Conservation (phyloP, 2,329 filamentous ascomycete species). For the Zelopaecilomyces penicillatus region DNA sequence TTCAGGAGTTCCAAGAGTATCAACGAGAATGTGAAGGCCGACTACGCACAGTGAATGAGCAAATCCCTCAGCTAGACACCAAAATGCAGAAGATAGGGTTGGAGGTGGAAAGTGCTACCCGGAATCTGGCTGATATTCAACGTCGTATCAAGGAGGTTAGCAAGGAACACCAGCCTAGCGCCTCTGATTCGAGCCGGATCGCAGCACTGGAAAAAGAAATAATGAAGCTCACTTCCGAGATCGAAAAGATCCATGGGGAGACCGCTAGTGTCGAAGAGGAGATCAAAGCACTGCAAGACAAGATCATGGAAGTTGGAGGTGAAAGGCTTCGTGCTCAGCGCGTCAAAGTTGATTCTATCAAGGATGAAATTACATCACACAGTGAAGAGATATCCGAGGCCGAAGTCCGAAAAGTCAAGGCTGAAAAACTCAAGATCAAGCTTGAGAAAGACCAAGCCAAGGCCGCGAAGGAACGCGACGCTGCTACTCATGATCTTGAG, state of each 20-base stretch:
- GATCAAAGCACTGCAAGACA: constrained; percentile 86
- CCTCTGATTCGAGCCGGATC: constrained; percentile 69
- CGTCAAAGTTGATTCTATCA: constrained; percentile 79
- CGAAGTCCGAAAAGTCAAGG: constrained; percentile 83
- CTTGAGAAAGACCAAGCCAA: constrained; percentile 75
- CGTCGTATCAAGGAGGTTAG: constrained; percentile 78
- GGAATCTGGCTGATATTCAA: constrained; percentile 75
- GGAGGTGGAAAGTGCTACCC: constrained; percentile 78
- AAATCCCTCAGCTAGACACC: constrained; percentile 79
- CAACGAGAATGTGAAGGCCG: constrained; percentile 70
- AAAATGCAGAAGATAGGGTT: constrained; percentile 84
- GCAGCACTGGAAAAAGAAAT: constrained; percentile 71
- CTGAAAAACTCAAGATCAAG: constrained; percentile 84
- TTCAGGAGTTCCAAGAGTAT: constrained; percentile 75
- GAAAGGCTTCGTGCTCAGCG: constrained; percentile 87
- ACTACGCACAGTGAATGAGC: constrained; percentile 62
- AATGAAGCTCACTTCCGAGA: constrained; percentile 63
- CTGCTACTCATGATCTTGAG: constrained; percentile 63
- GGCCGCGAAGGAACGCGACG: constrained; percentile 69
- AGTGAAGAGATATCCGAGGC: constrained; percentile 77
- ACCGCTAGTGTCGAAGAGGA: constrained; percentile 87
- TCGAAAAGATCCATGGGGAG: constrained; percentile 71
- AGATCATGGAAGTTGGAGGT: constrained; percentile 97
- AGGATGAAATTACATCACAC: constrained; percentile 73
- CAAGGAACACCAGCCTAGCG: constrained; percentile 71